Base-by-base conservation (phyloP, 176 grass and related monocot genomes). In the Carex pumila region DNA sequence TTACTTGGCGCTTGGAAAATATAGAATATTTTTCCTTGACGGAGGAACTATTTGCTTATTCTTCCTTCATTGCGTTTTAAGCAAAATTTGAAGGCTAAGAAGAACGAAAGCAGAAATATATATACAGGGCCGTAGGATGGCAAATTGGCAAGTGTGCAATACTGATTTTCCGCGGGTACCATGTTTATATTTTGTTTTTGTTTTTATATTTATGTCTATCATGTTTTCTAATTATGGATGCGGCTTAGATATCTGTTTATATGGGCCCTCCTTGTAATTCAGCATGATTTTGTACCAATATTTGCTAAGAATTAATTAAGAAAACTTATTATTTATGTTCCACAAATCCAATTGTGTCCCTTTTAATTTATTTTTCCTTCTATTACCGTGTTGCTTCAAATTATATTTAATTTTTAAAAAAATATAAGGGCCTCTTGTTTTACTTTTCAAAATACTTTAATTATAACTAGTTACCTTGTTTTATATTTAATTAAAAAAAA, bases 221-320 rank as follows among this genome's bases (percentile, higher is more conserved):
- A 45, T 45, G 68, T 47, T 45, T 71, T 21, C 68, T 45, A 71
- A 21, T 19, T 6, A 71, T 21, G 68, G 68, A 71, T 71, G 68
- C 2, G 68, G 68, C 37, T 71, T 71, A 47, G 37, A 41, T n/a
- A 71, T 71, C 15, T 39, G 66, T n/a, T 71, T n/a, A 71, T 41
- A 71, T 10, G 68, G 47, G 68, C 68, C 68, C 68, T 21, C 60
- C 68, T 71, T 71, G 67, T 71, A 19, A 71, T 67, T 47, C 14
- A 71, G 7, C 68, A 71, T 71, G 68, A 71, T 71, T 19, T 71
- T 71, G 68, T 71, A 71, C 37, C 68, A 10, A 71, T 71, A 15
- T 69, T 29, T 43, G 68, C 6, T 9, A 71, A 9, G 14, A 45
- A 36, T 36, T 36, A 45, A 36, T 36, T 36, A 36, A 36, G 39